Evolutionary conservation across 345 rosid species (phyloP), one percentile per base, ranked within the genome.

Genomic region (Boechera retrofracta): DNA sequence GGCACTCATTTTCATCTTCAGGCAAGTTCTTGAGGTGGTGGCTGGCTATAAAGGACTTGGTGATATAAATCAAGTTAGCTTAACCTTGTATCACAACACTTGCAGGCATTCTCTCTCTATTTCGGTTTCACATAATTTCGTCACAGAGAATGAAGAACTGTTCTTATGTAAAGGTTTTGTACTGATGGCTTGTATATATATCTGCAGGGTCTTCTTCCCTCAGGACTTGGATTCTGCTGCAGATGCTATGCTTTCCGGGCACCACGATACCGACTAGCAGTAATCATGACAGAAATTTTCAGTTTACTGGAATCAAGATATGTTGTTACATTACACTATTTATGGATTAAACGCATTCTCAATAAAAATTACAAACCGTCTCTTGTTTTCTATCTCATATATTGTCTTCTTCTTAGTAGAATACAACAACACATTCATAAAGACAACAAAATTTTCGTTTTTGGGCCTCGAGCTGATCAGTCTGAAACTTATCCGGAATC

Each of bases 1-100:
- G 28, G 63, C 54, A 45, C 21, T 29, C 12, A 0, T 55, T 69
- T 52, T 42, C 7, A 6, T 64, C 10, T 56, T 39, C 87, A 95
- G 99, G 75, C 98, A 95, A 88, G 97, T 95, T 75, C 92, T 92
- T 57, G 99, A 92, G 82, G 94, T 91, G 45, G 87, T 95, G 78
- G 93, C 96, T 71, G 98, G 98, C 66, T 88, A 88, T 53, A 91
- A 90, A 85, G 93, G 96, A 71, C 78, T 92, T 66, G 82, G 18
- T 29, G 93, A 88, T 74, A 47, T 86, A 26, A 80, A 82, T 77
- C 91, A 88, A 72, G 73, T 89, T 76, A 80, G 96, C 84, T 77
- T 78, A 71, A 89, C 89, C 28, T 74, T 92, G 83, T 89, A 92
- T 86, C 93, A 89, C 56, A 95, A 89, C 81, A 91, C 98, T 74